phyloP scores from a whole-genome alignment of 2,329 filamentous ascomycete genomes.

The Colletotrichum sp. region DNA sequence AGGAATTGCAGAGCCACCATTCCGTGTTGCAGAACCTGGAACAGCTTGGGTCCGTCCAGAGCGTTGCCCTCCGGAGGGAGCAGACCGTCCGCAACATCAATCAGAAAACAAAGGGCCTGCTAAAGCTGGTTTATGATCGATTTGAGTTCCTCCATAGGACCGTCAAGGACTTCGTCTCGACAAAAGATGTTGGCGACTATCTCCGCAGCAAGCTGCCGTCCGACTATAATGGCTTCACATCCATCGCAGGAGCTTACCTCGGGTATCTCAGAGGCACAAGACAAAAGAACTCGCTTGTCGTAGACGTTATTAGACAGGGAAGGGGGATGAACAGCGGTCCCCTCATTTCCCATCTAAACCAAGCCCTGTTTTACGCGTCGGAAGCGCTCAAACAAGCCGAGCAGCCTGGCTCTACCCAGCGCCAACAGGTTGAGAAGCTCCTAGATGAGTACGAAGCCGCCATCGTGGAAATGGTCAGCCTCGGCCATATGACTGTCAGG shows the following conservation, averaged over 20 bases:
- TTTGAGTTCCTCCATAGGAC: neutral
- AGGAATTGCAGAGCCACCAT: neutral
- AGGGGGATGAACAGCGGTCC: neutral
- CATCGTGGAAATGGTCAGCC: neutral
- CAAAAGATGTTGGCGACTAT: neutral
- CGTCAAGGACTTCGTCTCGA: neutral
- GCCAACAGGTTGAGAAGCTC: neutral
- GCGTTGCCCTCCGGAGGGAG: neutral
- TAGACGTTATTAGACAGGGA: neutral
- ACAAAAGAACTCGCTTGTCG: neutral
- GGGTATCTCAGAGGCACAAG: neutral
- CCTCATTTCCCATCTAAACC: neutral
- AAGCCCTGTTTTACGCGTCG: neutral
- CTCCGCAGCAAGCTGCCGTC: neutral
- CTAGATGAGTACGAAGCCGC: neutral
- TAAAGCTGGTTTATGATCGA: neutral
- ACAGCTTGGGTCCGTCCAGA: neutral
- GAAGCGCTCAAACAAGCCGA: neutral
- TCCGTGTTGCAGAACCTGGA: accelerated
- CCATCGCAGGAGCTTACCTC: neutral
- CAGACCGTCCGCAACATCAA: neutral
- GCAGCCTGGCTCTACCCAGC: neutral
- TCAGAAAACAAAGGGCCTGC: neutral
- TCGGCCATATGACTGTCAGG: neutral
- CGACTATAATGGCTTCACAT: neutral